Conservation (phyloP, 352 stramenopile genomes). For the Phytophthora vignae region DNA sequence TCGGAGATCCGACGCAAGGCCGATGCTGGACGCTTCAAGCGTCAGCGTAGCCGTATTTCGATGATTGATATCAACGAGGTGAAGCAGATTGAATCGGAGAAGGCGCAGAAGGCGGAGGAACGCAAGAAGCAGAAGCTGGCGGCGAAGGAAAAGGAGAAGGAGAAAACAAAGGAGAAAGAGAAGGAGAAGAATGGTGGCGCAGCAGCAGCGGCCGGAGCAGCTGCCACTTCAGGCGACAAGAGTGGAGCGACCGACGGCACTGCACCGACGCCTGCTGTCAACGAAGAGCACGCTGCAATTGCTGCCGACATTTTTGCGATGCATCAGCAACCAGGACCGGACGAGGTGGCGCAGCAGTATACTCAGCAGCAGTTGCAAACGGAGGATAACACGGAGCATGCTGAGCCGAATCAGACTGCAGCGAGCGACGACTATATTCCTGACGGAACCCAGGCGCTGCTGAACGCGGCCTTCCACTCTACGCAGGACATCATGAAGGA, state of each 20-base stretch:
- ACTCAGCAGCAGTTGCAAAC: slow-evolving; percentile 30
- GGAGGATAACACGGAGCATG: slow-evolving; percentile 15
- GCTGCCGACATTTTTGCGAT: slow-evolving; percentile 48
- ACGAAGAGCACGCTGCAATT: slow-evolving; percentile 46
- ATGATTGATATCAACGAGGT: slow-evolving; percentile 91
- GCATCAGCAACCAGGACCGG: slow-evolving; percentile 42
- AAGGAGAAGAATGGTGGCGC: slow-evolving; percentile 35
- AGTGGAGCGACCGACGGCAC: slow-evolving; percentile 13
- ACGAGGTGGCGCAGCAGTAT: slow-evolving; percentile 31
- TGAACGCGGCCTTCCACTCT: slow-evolving; percentile 79
- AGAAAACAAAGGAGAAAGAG: slow-evolving; percentile 46
- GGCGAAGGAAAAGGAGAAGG: slow-evolving; percentile 50
- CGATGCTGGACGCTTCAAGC: slow-evolving; percentile 83
- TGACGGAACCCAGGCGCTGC: slow-evolving; percentile 70
- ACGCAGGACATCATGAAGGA: slow-evolving; percentile 81
- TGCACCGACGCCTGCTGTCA: slow-evolving; percentile 17
- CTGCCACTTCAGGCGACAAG: slow-evolving; percentile 26
- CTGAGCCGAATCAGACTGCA: slow-evolving; percentile 22
- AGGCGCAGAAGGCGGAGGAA: slow-evolving; percentile 85
- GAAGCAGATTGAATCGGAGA: slow-evolving; percentile 90
- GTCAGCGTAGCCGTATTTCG: slow-evolving; percentile 84
- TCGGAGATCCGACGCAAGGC: slow-evolving; percentile 87
- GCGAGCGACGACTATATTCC: slow-evolving; percentile 44
- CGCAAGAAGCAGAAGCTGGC: slow-evolving; percentile 76
- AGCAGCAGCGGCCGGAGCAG: slow-evolving; percentile 8